Conservation (phyloP, 129 eudicot genomes). For the Dittrichia graveolens region DNA sequence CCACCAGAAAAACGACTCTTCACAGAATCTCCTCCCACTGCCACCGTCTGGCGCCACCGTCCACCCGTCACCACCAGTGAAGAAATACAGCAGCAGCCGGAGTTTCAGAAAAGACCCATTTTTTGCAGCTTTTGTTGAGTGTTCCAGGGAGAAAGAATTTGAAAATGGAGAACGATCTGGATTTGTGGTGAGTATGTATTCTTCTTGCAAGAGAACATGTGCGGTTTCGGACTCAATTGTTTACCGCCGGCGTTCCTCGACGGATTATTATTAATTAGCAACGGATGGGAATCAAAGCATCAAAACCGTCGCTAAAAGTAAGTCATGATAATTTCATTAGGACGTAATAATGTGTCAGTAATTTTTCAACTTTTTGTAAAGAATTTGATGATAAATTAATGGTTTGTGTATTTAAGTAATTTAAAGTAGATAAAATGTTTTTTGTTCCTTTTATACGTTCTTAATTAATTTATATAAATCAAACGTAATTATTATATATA, state of each 20-base stretch:
- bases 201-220: conserved; percentile 37
- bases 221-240: conserved; percentile 42
- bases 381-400: conserved; percentile 1
- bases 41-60: conserved; percentile 52
- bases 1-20: conserved; percentile 19
- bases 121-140: conserved; percentile 70
- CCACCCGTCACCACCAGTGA: conserved; percentile 21
- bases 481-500: too few species aligned
- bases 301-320: conserved; percentile 23
- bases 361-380: conserved; percentile 5
- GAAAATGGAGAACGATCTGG: conserved; percentile 24
- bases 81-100: conserved; percentile 29
- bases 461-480: too few species aligned
- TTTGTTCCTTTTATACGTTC: not conserved
- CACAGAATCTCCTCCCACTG: conserved; percentile 50
- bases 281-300: not conserved
- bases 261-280: conserved; percentile 12
- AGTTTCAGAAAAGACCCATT: conserved; percentile 66
- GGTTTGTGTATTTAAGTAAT: not conserved
- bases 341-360: conserved; percentile 1
- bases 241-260: conserved; percentile 21
- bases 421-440: not conserved
- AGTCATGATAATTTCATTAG: not conserved
- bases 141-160: conserved; percentile 57
- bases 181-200: conserved; percentile 29